Percentiles rank a stretch among this genome's conserved stretches.
Evolutionary conservation across 2,329 filamentous ascomycete genomes (phyloP).

Genomic region (Cercospora berteroae): DNA sequence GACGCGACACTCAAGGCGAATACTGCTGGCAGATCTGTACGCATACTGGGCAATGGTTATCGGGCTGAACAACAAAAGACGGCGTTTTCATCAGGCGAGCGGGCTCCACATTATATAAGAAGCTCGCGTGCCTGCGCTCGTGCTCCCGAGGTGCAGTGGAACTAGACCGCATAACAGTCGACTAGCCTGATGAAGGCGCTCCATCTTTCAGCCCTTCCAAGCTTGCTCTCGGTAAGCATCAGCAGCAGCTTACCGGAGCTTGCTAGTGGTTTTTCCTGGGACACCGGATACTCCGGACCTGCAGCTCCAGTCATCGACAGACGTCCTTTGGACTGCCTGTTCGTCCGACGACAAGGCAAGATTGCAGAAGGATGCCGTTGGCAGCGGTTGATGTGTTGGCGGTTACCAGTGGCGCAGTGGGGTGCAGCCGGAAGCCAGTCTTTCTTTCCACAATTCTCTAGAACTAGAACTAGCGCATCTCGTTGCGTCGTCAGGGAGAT

Average conservation of each 20-base stretch:
- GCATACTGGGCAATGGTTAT: background rate
- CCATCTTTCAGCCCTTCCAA: background rate
- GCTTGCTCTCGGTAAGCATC: background rate
- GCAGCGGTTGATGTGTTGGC: background rate
- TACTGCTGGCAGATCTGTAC: background rate
- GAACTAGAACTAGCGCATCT: background rate
- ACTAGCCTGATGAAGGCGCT: background rate
- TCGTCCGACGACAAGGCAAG: background rate
- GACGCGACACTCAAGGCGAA: slow-evolving; percentile 2
- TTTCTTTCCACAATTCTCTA: background rate
- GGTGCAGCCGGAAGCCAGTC: background rate
- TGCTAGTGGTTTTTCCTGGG: background rate
- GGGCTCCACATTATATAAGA: background rate
- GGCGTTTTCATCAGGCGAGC: background rate
- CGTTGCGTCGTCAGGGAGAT: background rate
- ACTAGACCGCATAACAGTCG: background rate
- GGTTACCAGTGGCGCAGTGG: background rate
- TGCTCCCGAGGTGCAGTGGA: slow-evolving; percentile 3
- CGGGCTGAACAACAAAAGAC: background rate
- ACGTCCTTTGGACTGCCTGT: background rate
- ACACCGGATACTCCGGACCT: background rate
- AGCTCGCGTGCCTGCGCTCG: background rate
- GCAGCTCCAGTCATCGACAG: background rate
- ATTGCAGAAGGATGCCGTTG: background rate
- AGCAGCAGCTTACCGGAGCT: background rate